Conservation (phyloP, 2,329 filamentous ascomycete species). For the Alternaria metachromatica region DNA sequence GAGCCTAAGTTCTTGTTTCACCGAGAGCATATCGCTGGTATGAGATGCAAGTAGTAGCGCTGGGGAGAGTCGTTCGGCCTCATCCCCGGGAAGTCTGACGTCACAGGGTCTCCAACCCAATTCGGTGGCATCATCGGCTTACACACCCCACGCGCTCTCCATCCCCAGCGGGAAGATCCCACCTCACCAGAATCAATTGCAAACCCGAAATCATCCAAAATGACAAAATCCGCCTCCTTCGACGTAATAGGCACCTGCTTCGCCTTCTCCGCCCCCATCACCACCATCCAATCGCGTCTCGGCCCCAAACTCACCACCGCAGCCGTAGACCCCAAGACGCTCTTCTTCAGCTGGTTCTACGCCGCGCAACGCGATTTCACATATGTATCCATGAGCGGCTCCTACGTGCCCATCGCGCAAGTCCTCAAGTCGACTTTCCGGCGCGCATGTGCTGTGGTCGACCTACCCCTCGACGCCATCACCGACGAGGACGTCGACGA, state of each 20-base stretch:
- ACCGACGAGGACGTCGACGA: slow-evolving; percentile 25
- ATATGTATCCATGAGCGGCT: slow-evolving; percentile 23
- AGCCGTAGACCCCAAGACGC: slow-evolving; percentile 25
- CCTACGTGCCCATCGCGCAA: slow-evolving; percentile 32
- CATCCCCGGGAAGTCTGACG: slow-evolving; percentile 1
- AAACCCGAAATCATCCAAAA: not conserved
- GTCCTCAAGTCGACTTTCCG: slow-evolving; percentile 27
- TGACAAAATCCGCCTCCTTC: slow-evolving; percentile 33
- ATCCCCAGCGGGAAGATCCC: not conserved
- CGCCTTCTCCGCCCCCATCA: slow-evolving; percentile 26
- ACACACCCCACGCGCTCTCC: not conserved
- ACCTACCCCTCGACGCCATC: slow-evolving; percentile 22
- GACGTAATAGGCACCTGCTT: slow-evolving; percentile 38
- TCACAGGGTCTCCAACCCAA: slow-evolving; percentile 7
- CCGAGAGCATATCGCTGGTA: not conserved
- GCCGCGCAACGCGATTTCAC: slow-evolving; percentile 37
- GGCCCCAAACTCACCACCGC: slow-evolving; percentile 19
- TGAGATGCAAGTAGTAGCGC: not conserved
- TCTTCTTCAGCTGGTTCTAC: slow-evolving; percentile 39
- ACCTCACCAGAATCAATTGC: not conserved
- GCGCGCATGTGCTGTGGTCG: slow-evolving; percentile 27
- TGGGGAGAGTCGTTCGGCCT: not conserved
- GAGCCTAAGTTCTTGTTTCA: not conserved
- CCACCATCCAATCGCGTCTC: slow-evolving; percentile 23
- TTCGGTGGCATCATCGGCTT: not conserved